phyloP scores from a whole-genome alignment of 371 early-diverging fungal species.

The Actinomucor elegans region DNA sequence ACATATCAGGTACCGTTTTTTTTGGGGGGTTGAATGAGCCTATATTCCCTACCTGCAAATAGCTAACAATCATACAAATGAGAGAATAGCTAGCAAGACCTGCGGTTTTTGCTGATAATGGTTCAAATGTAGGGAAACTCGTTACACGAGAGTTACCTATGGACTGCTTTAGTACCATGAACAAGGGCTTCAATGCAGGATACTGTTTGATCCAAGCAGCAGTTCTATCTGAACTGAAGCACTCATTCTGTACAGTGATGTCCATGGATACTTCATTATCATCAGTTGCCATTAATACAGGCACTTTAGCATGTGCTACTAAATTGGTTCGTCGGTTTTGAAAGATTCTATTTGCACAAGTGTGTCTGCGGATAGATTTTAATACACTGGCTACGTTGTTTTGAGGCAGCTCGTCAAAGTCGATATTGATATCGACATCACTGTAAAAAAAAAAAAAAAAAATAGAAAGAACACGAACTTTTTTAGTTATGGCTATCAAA shows the following conservation, averaged over 20 bases:
- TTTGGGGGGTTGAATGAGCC: background rate
- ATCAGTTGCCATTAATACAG: slow-evolving; percentile 9
- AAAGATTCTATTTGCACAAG: background rate
- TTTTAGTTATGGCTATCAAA: too few relatives aligned
- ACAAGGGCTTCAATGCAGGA: slow-evolving; percentile 23
- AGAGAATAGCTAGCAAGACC: slow-evolving; percentile 27
- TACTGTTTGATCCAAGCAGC: slow-evolving; percentile 17
- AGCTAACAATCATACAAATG: slow-evolving; percentile 29
- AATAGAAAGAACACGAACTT: too few relatives aligned
- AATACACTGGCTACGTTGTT: background rate
- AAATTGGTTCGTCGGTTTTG: background rate
- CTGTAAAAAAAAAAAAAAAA: slow-evolving; percentile 9
- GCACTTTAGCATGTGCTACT: slow-evolving; percentile 9
- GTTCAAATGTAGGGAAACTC: slow-evolving; percentile 4
- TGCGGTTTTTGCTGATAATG: slow-evolving; percentile 13
- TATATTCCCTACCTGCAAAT: slow-evolving; percentile 19
- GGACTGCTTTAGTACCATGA: slow-evolving; percentile 23
- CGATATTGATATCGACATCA: slow-evolving; percentile 26
- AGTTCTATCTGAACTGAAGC: slow-evolving; percentile 22
- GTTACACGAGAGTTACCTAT: slow-evolving; percentile 2
- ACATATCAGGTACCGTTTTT: too few relatives aligned
- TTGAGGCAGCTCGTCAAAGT: background rate
- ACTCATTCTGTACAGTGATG: slow-evolving; percentile 17
- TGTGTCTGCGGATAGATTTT: slow-evolving; percentile 4
- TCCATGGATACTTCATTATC: slow-evolving; percentile 13